Base-by-base conservation (phyloP, 257 asterid species). In the Misopates orontium region DNA sequence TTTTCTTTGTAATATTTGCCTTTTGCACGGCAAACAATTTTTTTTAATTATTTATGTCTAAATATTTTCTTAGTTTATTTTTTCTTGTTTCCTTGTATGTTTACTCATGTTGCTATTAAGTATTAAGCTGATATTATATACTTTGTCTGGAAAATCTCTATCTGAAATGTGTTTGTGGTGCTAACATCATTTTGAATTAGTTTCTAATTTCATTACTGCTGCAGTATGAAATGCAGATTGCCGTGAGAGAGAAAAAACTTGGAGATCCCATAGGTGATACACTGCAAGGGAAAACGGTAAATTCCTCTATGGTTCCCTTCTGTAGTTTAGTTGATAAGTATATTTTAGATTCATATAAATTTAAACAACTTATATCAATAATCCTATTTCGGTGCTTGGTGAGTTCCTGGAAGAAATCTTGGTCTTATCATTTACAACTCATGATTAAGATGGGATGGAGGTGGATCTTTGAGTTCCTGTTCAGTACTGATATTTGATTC, bases 231-330 rank as follows among this genome's bases (percentile, higher is more conserved):
- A 76, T 93, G 87, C 86, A 73, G 75, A 73, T 77, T 76, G 71
- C 99, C 13, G 73, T 93, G 59, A 83, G 73, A 71, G 79, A 84
- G 80, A 90, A 59, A 72, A 80, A 50, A 75, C 86, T 93, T 14
- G 99, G 99, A 71, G 87, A 70, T 57, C 99, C 99, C 64, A 49
- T 25, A 70, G 99, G 97, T 57, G 99, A 87, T 71, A 93, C 88
- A 20, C 70, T 93, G 78, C 82, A 74, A 28, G 99, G 99, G 14
- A 93, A 93, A 83, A 93, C 87, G 54, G 99, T 92, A 71, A 80
- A 73, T 77, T 78, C 45, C 60, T 53, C 48, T 16, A 5, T 4
- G 45, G 64, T 57, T 68, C 19, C 42, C 60, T 58, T 56, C 21
- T 18, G 11, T 40, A 36, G 42, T 31, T 32, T 52, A 39, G 24